phyloP scores from a whole-genome alignment of 805 yeast species.

The Osmozyma mogii region DNA sequence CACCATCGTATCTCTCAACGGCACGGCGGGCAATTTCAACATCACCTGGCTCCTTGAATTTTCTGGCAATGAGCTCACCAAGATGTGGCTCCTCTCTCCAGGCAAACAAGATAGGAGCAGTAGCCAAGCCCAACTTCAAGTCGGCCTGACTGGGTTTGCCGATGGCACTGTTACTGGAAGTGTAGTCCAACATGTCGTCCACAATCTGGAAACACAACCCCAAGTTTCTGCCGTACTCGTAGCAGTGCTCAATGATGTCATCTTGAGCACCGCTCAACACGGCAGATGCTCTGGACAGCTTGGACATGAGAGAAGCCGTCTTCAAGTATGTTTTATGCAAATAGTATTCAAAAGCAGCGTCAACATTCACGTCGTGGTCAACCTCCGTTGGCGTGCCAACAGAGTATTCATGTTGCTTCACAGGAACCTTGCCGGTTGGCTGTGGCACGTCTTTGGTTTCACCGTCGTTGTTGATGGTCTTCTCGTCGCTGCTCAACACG shows the following conservation, averaged over 20 bases:
- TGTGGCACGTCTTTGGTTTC: conserved; percentile 40
- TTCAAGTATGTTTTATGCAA: conserved; percentile 91
- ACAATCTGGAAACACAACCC: conserved; percentile 95
- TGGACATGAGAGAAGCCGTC: conserved; percentile 91
- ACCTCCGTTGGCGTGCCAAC: conserved; percentile 33
- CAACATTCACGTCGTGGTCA: conserved; percentile 59
- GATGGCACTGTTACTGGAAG: conserved; percentile 72
- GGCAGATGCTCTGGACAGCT: conserved; percentile 88
- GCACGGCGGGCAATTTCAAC: conserved; percentile 72
- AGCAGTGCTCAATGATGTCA: conserved; percentile 72
- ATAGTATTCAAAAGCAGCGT: conserved; percentile 91
- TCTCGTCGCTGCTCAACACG: conserved; percentile 46
- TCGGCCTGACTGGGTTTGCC: conserved; percentile 98
- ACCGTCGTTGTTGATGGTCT: conserved; percentile 41
- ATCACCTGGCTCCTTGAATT: conserved; percentile 76
- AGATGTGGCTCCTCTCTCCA: conserved; percentile 84
- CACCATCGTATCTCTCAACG: conserved; percentile 66
- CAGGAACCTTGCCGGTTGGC: conserved; percentile 58
- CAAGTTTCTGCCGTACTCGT: conserved; percentile 84
- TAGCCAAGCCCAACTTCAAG: conserved; percentile 86
- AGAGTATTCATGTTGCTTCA: conserved; percentile 50
- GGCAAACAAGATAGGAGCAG: conserved; percentile 93
- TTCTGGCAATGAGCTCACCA: conserved; percentile 76
- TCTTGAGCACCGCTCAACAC: conserved; percentile 81
- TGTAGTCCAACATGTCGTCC: conserved; percentile 93